These are phyloP conservation scores for Aspergillus clavatus DNA, from an alignment of 2,329 filamentous ascomycete species.

Conservation along the genomic window DNA sequence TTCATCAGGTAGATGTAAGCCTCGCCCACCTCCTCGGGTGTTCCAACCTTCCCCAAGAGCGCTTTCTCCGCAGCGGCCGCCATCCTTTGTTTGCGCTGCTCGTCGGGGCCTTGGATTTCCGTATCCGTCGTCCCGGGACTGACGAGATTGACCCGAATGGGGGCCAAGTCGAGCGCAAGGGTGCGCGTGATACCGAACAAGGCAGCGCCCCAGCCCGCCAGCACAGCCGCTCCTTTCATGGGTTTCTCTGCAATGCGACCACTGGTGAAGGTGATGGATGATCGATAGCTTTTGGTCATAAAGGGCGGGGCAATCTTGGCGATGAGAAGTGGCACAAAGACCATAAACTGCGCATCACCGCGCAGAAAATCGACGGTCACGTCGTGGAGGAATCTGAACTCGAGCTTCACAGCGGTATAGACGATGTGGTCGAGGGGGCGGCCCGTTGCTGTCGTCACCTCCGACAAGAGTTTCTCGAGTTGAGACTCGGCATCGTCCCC, in stretches of 20 bases:
- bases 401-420: constrained; percentile 22
- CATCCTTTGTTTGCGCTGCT: constrained; percentile 21
- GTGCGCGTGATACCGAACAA: constrained; percentile 32
- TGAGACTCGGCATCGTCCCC: constrained; percentile 2
- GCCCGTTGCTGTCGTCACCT: constrained; percentile 2
- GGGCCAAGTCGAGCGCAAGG: constrained; percentile 39
- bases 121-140: constrained; percentile 40
- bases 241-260: constrained; percentile 36
- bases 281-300: constrained; percentile 22
- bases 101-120: constrained; percentile 26
- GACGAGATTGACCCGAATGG: constrained; percentile 41
- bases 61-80: constrained; percentile 15
- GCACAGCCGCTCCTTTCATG: constrained; percentile 27
- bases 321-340: constrained; percentile 31
- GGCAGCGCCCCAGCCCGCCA: constrained; percentile 21
- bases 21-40: constrained; percentile 39
- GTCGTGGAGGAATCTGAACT: constrained; percentile 19
- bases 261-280: constrained; percentile 40
- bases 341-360: constrained; percentile 26
- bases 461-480: constrained; percentile 1
- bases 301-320: constrained; percentile 38
- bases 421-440: neutral
- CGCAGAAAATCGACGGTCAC: constrained; percentile 21
- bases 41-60: constrained; percentile 24
- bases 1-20: constrained; percentile 44